Base-by-base conservation (phyloP, 352 stramenopile species). In the Phytophthora parvispora region DNA sequence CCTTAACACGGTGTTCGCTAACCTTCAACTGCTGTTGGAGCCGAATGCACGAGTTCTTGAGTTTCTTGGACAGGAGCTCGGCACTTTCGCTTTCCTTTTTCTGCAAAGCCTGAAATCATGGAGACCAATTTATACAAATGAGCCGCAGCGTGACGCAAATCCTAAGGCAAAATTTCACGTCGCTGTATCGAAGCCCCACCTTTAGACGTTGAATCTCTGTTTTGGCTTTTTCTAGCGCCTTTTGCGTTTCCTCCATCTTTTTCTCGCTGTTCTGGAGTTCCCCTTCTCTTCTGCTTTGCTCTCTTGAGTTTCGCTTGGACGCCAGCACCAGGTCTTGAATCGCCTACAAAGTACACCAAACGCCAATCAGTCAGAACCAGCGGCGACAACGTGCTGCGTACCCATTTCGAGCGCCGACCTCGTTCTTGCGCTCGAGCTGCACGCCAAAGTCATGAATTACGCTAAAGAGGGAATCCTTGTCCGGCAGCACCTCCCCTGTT, bases 21-120 rank as follows among this genome's bases (percentile, higher is more conserved):
- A 95, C 83, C 63, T 94, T 94, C 1, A 97, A 67, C 61, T 97
- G 89, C 52, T 97, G 90, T 67, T 95, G 80, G 22, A 96, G 70
- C 34, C 86, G 85, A 10, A 89, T 47, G 59, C 69, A 84, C 16
- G 89, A 84, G 9, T 72, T 80, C 55, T 93, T 93, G 16, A 93
- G 64, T 28, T 80, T 74, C 58, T 92, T 94, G 6, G 64, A 58
- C 18, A 90, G 69, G 12, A 70, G 54, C 3, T 94, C 81, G 6
- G 75, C 51, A 12, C 69, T 83, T 12, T 91, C 81, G 38, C 74
- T 80, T 27, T 83, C 72, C 13, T 75, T 72, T 49, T 84, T 82
- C 10, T 87, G 69, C 47, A 90, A 67, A 20, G 57, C 42, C 86
- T 96, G 48, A 43, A 34, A 18, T 20, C 31, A 59, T 25, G 59